Evolutionary conservation across 2,329 filamentous ascomycete genomes (phyloP), one percentile per base, ranked within the genome.

Genomic region (Cyanodermella asteris): DNA sequence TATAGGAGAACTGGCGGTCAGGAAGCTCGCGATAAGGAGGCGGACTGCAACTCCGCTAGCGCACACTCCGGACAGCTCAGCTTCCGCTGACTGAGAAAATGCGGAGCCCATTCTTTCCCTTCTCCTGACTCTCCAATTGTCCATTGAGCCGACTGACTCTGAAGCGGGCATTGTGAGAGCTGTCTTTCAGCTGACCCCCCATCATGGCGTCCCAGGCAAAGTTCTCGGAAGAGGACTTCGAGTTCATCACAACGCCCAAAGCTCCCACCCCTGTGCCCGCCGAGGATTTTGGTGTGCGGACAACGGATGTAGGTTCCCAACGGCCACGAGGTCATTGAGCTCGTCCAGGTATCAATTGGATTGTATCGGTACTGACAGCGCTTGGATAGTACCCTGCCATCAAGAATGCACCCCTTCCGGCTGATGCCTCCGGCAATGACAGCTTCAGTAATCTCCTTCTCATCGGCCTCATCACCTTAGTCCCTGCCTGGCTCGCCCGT

Each of bases 391-490:
- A 69, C 42, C 73, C 78, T 16, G 56, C 80, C 32, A 94, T 94
- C 55, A 77, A 90, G 47, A 94, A 94, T 67, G 77, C 72, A 24
- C 81, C 87, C 36, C 68, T 94, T 21, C 87, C 87, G 18, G 84
- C 82, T 36, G 87, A 97, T 49, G 77, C 69, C 25, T 57, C 80
- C 25, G 76, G 81, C 36, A 70, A 64, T 49, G 80, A 91, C 38
- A 71, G 59, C 51, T 97, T 94, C 69, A 82, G 73, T 55, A 91
- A 87, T 55, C 54, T 60, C 38, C 53, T 74, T 40, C 70, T 94
- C 37, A 59, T 78, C 48, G 60, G 63, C 38, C 49, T 84, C 33
- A 49, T 91, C 32, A 48, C 67, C 32, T 50, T 66, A 30, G 60
- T 90, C 21, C 84, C 87, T 14, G 68, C 61, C 48, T 94, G 76